These are phyloP conservation scores for Ostreobium quekettii DNA, from an alignment of 139 green algal genomes.

Conservation along the genomic window DNA sequence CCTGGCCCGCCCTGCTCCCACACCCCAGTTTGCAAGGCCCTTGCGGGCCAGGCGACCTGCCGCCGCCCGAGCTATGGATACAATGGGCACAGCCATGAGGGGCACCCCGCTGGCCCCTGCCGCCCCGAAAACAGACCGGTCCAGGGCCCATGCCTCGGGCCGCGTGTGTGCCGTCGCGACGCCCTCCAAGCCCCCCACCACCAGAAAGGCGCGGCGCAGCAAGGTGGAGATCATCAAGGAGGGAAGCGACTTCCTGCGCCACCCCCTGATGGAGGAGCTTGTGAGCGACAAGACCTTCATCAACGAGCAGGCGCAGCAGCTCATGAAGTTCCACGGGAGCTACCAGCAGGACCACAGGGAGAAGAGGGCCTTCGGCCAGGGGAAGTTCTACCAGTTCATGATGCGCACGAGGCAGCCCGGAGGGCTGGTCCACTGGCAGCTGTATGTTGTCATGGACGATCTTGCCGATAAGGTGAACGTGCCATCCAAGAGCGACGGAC, in stretches of 20 bases:
- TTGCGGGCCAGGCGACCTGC: too few relatives aligned
- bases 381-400: slow-evolving; percentile 99
- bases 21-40: too few relatives aligned
- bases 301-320: slow-evolving; percentile 81
- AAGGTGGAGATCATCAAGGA: slow-evolving; percentile 98
- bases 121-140: too few relatives aligned
- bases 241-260: slow-evolving; percentile 87
- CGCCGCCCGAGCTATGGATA: too few relatives aligned
- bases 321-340: slow-evolving; percentile 99
- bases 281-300: slow-evolving; percentile 73
- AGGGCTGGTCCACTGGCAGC: slow-evolving; percentile 82
- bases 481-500: too few relatives aligned
- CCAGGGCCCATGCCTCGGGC: too few relatives aligned
- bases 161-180: slow-evolving; percentile 67
- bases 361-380: slow-evolving; percentile 78
- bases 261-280: slow-evolving; percentile 95
- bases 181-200: slow-evolving; percentile 59
- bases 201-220: slow-evolving; percentile 54
- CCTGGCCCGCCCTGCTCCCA: too few relatives aligned
- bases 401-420: slow-evolving; percentile 93
- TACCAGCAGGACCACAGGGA: slow-evolving; percentile 92
- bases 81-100: too few relatives aligned
- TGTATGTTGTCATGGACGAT: slow-evolving; percentile 98
- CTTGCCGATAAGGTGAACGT: slow-evolving; percentile 91
- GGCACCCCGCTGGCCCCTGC: too few relatives aligned